Evolutionary conservation across 495 filamentous ascomycete genomes (phyloP).

Genomic region (Aspergillus biplanus): DNA sequence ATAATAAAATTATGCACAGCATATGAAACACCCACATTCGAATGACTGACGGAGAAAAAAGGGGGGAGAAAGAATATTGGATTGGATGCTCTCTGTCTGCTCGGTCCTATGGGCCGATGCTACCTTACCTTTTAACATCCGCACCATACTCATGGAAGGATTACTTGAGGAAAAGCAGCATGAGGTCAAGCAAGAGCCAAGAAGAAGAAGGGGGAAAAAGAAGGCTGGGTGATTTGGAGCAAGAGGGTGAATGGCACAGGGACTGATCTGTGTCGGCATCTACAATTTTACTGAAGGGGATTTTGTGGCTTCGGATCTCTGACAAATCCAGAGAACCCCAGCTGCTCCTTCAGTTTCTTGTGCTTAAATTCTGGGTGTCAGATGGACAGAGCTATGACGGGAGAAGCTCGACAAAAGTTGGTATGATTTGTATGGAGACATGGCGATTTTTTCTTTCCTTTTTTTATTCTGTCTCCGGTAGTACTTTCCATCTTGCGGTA

Average conservation of each 20-base stretch:
- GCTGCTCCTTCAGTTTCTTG: background rate
- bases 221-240: background rate
- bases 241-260: background rate
- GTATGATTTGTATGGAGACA: background rate
- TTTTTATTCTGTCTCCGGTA: background rate
- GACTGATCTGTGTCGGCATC: too few species aligned
- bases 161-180: background rate
- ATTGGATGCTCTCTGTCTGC: background rate
- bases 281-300: too few species aligned
- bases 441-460: background rate
- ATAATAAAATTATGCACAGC: background rate
- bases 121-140: background rate
- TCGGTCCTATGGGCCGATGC: background rate
- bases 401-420: background rate
- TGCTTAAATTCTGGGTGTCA: background rate
- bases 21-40: background rate
- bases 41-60: background rate
- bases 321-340: background rate
- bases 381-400: background rate
- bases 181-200: background rate
- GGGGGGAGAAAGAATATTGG: background rate
- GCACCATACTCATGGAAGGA: background rate
- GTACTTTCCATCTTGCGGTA: too few species aligned
- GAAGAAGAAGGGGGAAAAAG: background rate
- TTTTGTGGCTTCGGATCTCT: background rate